Conservation (phyloP, 768 basidiomycete genomes). For the Steccherinum ochraceum region DNA sequence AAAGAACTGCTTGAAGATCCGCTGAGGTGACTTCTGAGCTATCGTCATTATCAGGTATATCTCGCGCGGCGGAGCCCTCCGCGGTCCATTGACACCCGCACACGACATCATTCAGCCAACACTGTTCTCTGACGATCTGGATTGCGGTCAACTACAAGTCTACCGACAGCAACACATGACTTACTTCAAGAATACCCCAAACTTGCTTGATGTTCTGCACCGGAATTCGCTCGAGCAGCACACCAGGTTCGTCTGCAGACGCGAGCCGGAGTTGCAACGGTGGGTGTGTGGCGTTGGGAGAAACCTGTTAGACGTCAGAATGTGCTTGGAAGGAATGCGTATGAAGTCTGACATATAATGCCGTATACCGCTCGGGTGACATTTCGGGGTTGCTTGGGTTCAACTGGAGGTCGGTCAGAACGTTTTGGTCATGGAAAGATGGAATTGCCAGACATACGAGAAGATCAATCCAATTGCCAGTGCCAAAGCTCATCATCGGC, state of each 20-base stretch:
- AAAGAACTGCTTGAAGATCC: constrained; percentile 58
- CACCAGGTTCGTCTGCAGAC: constrained; percentile 71
- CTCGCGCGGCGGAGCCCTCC: constrained; percentile 34
- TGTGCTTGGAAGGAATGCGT: not conserved
- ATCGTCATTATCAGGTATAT: constrained; percentile 24
- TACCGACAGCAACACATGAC: constrained; percentile 7
- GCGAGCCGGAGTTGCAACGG: constrained; percentile 61
- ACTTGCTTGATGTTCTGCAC: constrained; percentile 70
- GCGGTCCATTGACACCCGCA: constrained; percentile 54
- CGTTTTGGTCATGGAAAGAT: not conserved
- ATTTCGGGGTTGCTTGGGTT: constrained; percentile 33
- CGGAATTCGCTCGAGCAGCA: constrained; percentile 61
- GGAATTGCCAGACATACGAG: constrained; percentile 46
- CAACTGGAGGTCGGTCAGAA: constrained; percentile 32
- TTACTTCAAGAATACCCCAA: constrained; percentile 69
- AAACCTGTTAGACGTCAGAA: constrained; percentile 36
- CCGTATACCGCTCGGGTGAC: constrained; percentile 59
- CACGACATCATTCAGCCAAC: constrained; percentile 77
- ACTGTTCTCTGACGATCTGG: constrained; percentile 75
- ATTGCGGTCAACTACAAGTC: not conserved
- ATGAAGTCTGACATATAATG: constrained; percentile 52
- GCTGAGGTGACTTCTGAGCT: constrained; percentile 32
- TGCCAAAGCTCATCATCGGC: constrained; percentile 39
- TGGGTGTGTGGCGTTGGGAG: constrained; percentile 62
- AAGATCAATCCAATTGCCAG: constrained; percentile 60